Conservation (phyloP, 2,329 filamentous ascomycete genomes). For the Mycosphaerella sp. region DNA sequence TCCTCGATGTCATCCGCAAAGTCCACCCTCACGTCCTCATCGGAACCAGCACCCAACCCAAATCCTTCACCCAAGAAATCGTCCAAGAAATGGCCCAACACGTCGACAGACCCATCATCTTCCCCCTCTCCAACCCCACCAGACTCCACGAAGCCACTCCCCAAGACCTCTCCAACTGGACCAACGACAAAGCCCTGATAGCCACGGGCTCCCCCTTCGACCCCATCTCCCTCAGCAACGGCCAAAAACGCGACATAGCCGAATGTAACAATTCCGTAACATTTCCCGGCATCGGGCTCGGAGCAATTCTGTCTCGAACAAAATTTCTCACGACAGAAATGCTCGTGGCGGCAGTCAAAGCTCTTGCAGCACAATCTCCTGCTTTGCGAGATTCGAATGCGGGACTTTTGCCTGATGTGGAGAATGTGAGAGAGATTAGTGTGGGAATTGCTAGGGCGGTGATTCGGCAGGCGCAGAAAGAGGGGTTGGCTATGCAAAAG, state of each 20-base stretch:
- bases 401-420: constrained; percentile 69
- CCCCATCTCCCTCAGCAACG: constrained; percentile 55
- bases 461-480: constrained; percentile 62
- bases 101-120: constrained; percentile 71
- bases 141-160: constrained; percentile 76
- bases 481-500: constrained; percentile 59
- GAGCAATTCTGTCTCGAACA: constrained; percentile 63
- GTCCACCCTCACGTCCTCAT: constrained; percentile 76
- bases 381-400: constrained; percentile 58
- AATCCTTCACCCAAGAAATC: constrained; percentile 67
- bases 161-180: constrained; percentile 70
- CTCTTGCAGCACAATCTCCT: constrained; percentile 64
- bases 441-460: constrained; percentile 70
- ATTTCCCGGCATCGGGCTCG: constrained; percentile 81
- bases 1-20: constrained; percentile 61
- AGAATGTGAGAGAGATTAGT: constrained; percentile 66
- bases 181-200: constrained; percentile 66
- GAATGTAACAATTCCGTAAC: constrained; percentile 87
- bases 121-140: constrained; percentile 82
- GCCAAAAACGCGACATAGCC: constrained; percentile 54
- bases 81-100: constrained; percentile 69
- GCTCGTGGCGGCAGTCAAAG: constrained; percentile 72
- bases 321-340: constrained; percentile 65
- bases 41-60: constrained; percentile 73
- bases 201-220: constrained; percentile 79